Evolutionary conservation across 2,329 filamentous ascomycete species (phyloP), one percentile per base, ranked within the genome.

Genomic region (Penicillium sp.): DNA sequence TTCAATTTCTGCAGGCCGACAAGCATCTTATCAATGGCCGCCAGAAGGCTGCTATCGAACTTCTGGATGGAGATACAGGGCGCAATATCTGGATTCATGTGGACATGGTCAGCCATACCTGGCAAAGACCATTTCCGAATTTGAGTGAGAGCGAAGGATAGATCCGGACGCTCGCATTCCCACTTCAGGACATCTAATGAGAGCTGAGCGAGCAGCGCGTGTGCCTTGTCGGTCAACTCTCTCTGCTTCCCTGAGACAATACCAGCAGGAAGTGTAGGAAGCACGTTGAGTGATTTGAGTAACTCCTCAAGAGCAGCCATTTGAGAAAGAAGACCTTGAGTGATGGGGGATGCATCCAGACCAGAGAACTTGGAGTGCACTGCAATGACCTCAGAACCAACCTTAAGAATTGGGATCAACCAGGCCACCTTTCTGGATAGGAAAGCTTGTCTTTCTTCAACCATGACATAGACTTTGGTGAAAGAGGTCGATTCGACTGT

Each of bases 1-100:
- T 78, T 74, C 9, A 85, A 76, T 2, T 87, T 85, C 71, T 97
- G 91, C 48, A 96, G 82, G 1, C 90, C 88, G 35, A 93, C 89
- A 2, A 97, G 85, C 27, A 93, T 84, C 49, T 85, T 84, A 72
- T 96, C 90, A 47, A 88, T 84, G n/a, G 89, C 79, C 1, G 75
- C 82, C 37, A 90, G 83, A 1, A 91, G 73, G 3, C 81, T 78
- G 14, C 81, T 75, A 43, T 86, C 83, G 45, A 92, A 82, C 0
- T 75, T 70, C 19, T 81, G 67, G 22, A 80, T 58, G 49, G 67
- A 63, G 14, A 49, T 49, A 21, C 46, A 9, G 13, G 46, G 19
- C 19, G 19, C 46, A 42, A 22, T 4, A 21, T 42, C 39, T 22
- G 19, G 7, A 14, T 2, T 42, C 39, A 42, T 22, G 11, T 42